These are phyloP conservation scores for Trichosporon faecale DNA, from an alignment of 1,284 basidiomycete species.

Conservation along the genomic window DNA sequence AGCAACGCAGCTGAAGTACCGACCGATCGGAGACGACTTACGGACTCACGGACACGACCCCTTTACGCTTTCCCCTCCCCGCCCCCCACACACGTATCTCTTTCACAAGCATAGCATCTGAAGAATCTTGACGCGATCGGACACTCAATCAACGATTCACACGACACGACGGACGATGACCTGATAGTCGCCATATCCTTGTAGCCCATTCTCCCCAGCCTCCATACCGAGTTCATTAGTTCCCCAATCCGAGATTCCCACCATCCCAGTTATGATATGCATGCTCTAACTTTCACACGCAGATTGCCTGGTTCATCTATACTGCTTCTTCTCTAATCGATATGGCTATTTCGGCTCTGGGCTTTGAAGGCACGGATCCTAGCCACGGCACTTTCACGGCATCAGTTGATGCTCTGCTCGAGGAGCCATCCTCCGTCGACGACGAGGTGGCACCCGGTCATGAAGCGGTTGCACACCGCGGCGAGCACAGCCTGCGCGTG, in stretches of 20 bases:
- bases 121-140: conserved; percentile 1
- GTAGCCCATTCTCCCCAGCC: neutral
- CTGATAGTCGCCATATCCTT: neutral
- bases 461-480: conserved; percentile 39
- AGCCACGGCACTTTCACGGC: too few relatives aligned
- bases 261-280: neutral
- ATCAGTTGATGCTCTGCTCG: conserved; percentile 16
- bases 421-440: conserved; percentile 51
- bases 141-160: neutral
- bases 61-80: neutral
- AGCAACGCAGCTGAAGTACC: neutral
- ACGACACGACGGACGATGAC: conserved; percentile 7
- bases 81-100: neutral
- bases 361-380: too few relatives aligned
- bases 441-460: conserved; percentile 44
- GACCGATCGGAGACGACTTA: neutral
- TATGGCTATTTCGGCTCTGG: too few relatives aligned
- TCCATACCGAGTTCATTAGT: neutral
- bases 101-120: neutral
- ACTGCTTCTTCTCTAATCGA: neutral
- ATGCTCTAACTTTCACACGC: neutral
- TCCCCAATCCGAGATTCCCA: neutral
- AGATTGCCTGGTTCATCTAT: neutral
- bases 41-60: neutral
- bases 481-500: conserved; percentile 40